phyloP scores from a whole-genome alignment of 164 flowering plant genomes.

The Houttuynia cordata region DNA sequence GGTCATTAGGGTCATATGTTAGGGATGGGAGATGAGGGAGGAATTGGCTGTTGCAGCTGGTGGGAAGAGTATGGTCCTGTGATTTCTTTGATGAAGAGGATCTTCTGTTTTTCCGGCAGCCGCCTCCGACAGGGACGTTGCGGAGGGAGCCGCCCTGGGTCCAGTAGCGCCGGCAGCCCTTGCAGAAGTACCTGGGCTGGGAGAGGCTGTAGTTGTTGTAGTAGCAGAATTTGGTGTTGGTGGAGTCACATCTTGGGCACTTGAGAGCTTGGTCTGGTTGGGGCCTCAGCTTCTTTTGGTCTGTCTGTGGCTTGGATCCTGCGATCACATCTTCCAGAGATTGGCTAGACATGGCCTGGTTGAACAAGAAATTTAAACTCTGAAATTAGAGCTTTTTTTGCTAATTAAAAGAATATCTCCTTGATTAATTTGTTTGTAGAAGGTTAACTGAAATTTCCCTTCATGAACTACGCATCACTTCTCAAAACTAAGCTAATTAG shows the following conservation, averaged over 20 bases:
- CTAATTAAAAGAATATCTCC: neutral
- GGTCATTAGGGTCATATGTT: constrained; percentile 41
- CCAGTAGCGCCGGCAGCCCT: constrained; percentile 89
- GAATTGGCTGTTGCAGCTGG: constrained; percentile 13
- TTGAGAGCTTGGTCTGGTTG: constrained; percentile 62
- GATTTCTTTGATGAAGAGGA: constrained; percentile 34
- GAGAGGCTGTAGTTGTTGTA: constrained; percentile 95
- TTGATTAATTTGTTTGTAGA: too few species aligned
- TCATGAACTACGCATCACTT: too few species aligned
- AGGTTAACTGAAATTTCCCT: too few species aligned
- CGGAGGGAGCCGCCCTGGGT: constrained; percentile 93
- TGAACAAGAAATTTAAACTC: neutral
- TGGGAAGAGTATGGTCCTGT: constrained; percentile 23
- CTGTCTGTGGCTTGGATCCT: constrained; percentile 42
- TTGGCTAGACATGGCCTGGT: constrained; percentile 44
- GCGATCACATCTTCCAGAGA: constrained; percentile 53
- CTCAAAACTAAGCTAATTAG: too few species aligned
- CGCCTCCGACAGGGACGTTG: constrained; percentile 96
- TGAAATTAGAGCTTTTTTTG: neutral
- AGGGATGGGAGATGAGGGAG: constrained; percentile 19
- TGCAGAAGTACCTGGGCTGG: constrained; percentile 95
- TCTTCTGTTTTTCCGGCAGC: constrained; percentile 80
- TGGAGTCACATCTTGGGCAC: constrained; percentile 94
- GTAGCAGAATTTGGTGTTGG: constrained; percentile 90
- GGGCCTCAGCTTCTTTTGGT: constrained; percentile 46